A percentile compares a stretch with the other conserved stretches of the same genome.
phyloP scores from a whole-genome alignment of 768 basidiomycete genomes.

The Amanita muscaria region DNA sequence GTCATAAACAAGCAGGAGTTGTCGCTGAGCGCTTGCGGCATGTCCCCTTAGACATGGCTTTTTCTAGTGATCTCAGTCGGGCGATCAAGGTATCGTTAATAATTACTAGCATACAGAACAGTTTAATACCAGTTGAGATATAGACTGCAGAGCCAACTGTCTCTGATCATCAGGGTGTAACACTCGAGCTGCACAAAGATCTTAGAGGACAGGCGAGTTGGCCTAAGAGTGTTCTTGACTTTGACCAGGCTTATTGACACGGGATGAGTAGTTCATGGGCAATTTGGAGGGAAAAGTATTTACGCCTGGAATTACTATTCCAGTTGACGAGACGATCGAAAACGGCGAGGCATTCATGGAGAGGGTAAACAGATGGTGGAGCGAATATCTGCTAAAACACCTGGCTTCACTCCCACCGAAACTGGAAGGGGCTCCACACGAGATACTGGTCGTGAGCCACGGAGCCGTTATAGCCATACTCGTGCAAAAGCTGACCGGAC shows the following conservation, averaged over 20 bases:
- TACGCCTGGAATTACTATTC: constrained; percentile 11
- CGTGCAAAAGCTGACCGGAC: constrained; percentile 37
- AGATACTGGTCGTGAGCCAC: constrained; percentile 57
- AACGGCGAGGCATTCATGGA: constrained; percentile 28
- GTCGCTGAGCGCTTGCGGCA: constrained; percentile 46
- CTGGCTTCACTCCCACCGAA: constrained; percentile 16
- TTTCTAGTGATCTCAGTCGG: constrained; percentile 64
- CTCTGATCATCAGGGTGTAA: constrained; percentile 38
- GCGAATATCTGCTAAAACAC: no score
- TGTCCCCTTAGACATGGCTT: constrained; percentile 49
- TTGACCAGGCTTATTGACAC: background rate
- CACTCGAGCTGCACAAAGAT: constrained; percentile 33
- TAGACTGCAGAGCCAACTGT: constrained; percentile 66
- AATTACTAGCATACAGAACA: constrained; percentile 1
- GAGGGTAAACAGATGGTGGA: constrained; percentile 61
- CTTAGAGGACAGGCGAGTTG: constrained; percentile 60
- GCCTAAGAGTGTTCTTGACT: background rate
- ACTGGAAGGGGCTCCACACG: constrained; percentile 18
- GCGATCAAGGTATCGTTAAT: constrained; percentile 48
- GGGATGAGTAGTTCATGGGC: constrained; percentile 43
- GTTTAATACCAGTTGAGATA: background rate
- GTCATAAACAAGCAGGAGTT: constrained; percentile 47
- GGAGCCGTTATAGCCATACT: constrained; percentile 57
- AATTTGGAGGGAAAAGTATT: constrained; percentile 42
- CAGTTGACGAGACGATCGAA: constrained; percentile 30